phyloP scores from a whole-genome alignment of 495 filamentous ascomycete species.

The Cladorrhinum samala region DNA sequence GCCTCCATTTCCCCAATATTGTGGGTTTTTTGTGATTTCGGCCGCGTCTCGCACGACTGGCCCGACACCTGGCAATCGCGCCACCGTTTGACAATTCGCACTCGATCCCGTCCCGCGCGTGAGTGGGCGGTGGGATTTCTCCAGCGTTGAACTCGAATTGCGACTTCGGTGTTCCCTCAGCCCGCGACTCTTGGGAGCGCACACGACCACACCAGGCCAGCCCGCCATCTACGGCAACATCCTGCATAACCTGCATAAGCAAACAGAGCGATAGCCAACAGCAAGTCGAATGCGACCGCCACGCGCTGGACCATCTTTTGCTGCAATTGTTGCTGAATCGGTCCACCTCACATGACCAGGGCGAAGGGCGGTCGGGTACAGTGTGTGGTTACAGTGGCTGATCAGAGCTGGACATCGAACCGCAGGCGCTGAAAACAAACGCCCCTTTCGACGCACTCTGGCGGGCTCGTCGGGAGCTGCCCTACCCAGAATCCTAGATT shows the following conservation, averaged over 20 bases:
- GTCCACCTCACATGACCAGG: not conserved
- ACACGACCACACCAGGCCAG: no score
- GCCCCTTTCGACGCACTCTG: not conserved
- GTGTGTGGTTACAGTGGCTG: no score
- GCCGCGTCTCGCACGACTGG: not conserved
- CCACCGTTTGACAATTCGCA: no score
- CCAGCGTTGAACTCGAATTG: not conserved
- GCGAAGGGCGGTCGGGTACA: not conserved
- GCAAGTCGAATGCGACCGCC: not conserved
- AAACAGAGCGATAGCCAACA: no score
- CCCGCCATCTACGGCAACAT: no score
- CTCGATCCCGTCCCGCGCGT: no score
- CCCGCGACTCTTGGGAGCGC: no score
- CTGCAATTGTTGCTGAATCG: not conserved
- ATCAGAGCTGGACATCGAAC: not conserved
- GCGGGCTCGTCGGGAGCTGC: conserved; percentile 12
- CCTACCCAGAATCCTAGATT: not conserved
- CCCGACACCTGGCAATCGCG: not conserved
- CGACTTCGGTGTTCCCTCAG: no score
- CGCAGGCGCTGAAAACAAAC: not conserved
- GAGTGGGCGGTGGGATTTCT: no score
- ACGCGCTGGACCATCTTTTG: not conserved
- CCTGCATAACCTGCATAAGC: no score
- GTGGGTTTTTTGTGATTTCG: not conserved
- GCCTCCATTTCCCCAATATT: no score